Conservation (phyloP, 768 basidiomycete genomes). For the Suillus plorans region DNA sequence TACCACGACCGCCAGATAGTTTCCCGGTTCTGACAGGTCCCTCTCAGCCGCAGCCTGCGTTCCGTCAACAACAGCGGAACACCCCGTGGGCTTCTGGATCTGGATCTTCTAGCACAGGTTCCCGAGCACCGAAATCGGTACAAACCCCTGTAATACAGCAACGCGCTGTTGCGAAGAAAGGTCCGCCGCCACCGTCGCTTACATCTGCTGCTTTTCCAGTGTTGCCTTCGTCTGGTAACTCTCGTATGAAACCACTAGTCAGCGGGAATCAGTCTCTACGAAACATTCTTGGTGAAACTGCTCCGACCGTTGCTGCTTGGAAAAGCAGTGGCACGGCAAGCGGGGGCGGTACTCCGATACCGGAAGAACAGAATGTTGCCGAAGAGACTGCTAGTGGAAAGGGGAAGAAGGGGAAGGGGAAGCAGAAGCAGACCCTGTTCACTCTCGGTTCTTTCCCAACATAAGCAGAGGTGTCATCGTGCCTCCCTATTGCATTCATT, state of each 20-base stretch:
- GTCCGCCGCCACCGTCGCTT: constrained; percentile 39
- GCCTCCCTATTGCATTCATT: neutral
- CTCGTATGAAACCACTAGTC: constrained; percentile 45
- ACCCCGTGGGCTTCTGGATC: constrained; percentile 59
- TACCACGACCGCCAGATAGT: constrained; percentile 25
- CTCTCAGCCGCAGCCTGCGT: constrained; percentile 15
- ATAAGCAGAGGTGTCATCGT: constrained; percentile 10
- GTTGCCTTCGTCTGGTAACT: constrained; percentile 47
- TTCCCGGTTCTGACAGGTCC: constrained; percentile 32
- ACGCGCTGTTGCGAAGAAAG: neutral
- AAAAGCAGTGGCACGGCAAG: constrained; percentile 26
- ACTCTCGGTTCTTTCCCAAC: constrained; percentile 54
- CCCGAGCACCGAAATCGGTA: constrained; percentile 22
- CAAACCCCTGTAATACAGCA: constrained; percentile 14
- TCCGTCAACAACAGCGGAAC: constrained; percentile 47
- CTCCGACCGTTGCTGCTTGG: constrained; percentile 33
- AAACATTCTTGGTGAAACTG: constrained; percentile 60
- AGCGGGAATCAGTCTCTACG: constrained; percentile 65
- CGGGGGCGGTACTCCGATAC: constrained; percentile 12
- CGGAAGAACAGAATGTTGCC: constrained; percentile 8
- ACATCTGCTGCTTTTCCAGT: constrained; percentile 67
- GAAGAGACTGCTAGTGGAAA: constrained; percentile 32
- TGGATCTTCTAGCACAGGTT: constrained; percentile 13
- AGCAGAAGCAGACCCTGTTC: constrained; percentile 84
- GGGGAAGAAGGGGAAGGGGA: constrained; percentile 77